Evolutionary conservation across 306 rosid species (phyloP), one percentile per base, ranked within the genome.

Genomic region (Hippophae tibetana): DNA sequence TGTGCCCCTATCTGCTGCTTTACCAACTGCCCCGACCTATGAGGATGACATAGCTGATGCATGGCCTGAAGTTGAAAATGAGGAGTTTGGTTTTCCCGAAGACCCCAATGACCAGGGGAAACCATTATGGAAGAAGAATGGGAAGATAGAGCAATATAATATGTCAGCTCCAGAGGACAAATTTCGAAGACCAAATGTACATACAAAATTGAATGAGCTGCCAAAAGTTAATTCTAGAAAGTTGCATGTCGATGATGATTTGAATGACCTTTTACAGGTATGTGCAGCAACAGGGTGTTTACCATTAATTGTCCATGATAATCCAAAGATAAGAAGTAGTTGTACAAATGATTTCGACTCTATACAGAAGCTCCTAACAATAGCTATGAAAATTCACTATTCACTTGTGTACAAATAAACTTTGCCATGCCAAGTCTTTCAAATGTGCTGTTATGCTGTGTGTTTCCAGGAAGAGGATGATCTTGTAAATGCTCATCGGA

Each of bases 401-500:
- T 13, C 14, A 13, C n/a, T 47, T 31, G 38, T 31, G 38, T 31
- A 31, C 38, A 31, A 31, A 31, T 31, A 31, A 31, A 31, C 38
- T 31, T 31, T 31, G 3, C 38, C 38, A 31, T 31, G 38, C 38
- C 38, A 31, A 31, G 38, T 31, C 38, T 31, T 31, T 31, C 4
- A 31, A 50, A 60, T n/a, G 11, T 65, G 47, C 70, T 61, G 13
- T 10, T 66, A 5, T 61, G 42, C 65, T 18, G 61, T 42, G 56
- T 67, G 25, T 66, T 75, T 75, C 54, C 86, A 93, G 99, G 99
- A 89, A 69, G 99, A 93, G 84, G 97, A 89, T 76, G 94, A 93
- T 77, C 95, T 93, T 48, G 93, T 93, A 73, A 89, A 70, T 74
- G 99, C 99, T 69, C 99, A 93, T 72, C 81, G 99, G 57, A 93